Percentiles rank a stretch among this genome's conserved stretches.
Conservation (phyloP, 2,329 filamentous ascomycete species). For the Calonectria montana region DNA sequence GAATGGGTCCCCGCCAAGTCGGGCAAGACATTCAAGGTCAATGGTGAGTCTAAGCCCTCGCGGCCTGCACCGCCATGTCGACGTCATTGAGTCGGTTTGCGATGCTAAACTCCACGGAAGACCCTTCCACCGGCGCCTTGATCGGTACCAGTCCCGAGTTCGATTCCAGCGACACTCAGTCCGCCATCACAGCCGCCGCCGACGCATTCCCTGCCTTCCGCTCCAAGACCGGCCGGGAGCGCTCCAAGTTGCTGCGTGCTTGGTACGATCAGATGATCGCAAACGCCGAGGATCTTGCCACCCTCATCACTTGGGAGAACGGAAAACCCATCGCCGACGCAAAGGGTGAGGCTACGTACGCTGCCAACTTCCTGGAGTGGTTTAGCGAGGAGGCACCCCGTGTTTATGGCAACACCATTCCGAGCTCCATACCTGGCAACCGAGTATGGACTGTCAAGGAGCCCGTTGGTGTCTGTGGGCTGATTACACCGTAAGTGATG, state of each 20-base stretch:
- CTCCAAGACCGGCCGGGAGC: conserved; percentile 78
- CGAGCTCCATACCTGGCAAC: conserved; percentile 76
- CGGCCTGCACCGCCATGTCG: not conserved
- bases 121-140: conserved; percentile 83
- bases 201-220: conserved; percentile 79
- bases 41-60: conserved; percentile 59
- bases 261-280: conserved; percentile 86
- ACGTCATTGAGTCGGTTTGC: not conserved
- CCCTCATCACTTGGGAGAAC: conserved; percentile 89
- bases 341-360: conserved; percentile 77
- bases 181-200: conserved; percentile 85
- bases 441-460: conserved; percentile 84
- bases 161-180: conserved; percentile 79
- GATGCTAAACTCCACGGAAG: conserved; percentile 51
- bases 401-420: conserved; percentile 80
- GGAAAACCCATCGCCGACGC: conserved; percentile 85
- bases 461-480: conserved; percentile 83
- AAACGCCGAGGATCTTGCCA: conserved; percentile 84
- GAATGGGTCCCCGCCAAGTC: conserved; percentile 89
- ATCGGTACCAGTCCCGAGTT: conserved; percentile 91
- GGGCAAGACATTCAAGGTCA: conserved; percentile 91
- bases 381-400: conserved; percentile 83
- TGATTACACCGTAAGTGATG: conserved; percentile 75
- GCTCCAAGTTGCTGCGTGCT: conserved; percentile 77
- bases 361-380: conserved; percentile 83